These are phyloP conservation scores for Penstemon eatonii DNA, from an alignment of 257 asterid genomes.

Conservation along the genomic window DNA sequence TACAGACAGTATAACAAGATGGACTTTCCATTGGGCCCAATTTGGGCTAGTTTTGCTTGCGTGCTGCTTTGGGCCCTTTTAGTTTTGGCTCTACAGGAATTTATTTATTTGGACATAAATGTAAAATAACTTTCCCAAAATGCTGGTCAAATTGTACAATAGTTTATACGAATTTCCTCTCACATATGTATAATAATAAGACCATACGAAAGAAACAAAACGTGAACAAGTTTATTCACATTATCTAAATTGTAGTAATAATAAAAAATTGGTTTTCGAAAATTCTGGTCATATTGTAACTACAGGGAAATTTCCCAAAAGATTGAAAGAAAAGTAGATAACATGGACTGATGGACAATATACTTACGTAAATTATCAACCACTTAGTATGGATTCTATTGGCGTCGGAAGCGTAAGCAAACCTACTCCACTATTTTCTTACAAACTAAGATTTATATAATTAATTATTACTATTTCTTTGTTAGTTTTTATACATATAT, in stretches of 20 bases:
- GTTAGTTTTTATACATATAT: too few species aligned
- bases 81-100: not conserved
- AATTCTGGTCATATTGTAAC: too few species aligned
- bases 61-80: conserved; percentile 1
- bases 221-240: too few species aligned
- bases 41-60: conserved; percentile 1
- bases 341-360: not conserved
- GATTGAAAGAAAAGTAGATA: not conserved
- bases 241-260: too few species aligned
- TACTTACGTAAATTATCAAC: not conserved
- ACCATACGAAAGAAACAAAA: too few species aligned
- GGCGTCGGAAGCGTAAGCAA: not conserved
- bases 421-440: not conserved
- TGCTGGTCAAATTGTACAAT: too few species aligned
- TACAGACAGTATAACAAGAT: conserved; percentile 26
- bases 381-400: not conserved
- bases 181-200: too few species aligned
- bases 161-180: too few species aligned
- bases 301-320: not conserved
- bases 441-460: not conserved
- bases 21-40: conserved; percentile 29
- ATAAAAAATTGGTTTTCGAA: too few species aligned
- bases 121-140: too few species aligned
- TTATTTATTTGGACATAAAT: too few species aligned
- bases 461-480: too few species aligned